These are phyloP conservation scores for Irpex sp. DNA, from an alignment of 1,284 basidiomycete species.

Conservation along the genomic window DNA sequence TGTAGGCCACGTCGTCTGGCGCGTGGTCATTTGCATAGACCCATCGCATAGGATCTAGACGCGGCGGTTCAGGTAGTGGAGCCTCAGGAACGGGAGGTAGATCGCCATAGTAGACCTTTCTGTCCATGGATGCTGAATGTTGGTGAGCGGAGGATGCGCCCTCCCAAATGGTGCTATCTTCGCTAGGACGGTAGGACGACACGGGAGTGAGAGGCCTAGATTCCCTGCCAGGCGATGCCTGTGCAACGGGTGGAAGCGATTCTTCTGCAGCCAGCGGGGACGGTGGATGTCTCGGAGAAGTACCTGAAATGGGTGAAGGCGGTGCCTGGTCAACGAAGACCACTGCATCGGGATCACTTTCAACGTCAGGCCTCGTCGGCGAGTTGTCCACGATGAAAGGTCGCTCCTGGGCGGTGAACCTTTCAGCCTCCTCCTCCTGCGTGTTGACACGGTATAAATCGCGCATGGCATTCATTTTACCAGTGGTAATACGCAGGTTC, in stretches of 20 bases:
- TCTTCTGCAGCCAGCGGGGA: conserved; percentile 5
- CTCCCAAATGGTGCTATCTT: conserved; percentile 58
- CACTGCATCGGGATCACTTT: background rate
- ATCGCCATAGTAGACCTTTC: conserved; percentile 52
- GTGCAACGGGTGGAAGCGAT: conserved; percentile 27
- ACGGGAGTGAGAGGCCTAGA: conserved; percentile 36
- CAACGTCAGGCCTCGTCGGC: conserved; percentile 7
- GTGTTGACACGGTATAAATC: conserved; percentile 26
- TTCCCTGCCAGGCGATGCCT: background rate
- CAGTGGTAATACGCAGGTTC: conserved; percentile 30
- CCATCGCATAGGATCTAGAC: conserved; percentile 47
- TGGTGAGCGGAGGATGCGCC: conserved; percentile 32
- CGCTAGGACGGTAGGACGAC: conserved; percentile 42
- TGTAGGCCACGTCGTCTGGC: conserved; percentile 84
- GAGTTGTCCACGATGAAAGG: conserved; percentile 19
- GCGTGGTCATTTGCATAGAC: conserved; percentile 70
- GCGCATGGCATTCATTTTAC: conserved; percentile 30
- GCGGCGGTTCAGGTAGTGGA: conserved; percentile 32
- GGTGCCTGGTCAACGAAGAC: background rate
- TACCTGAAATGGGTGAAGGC: background rate
- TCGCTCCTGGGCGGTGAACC: conserved; percentile 51
- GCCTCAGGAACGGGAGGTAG: conserved; percentile 42
- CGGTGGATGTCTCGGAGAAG: background rate
- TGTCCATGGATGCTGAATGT: conserved; percentile 37
- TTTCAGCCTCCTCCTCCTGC: conserved; percentile 45